Evolutionary conservation across 768 basidiomycete species (phyloP).

Genomic region (Candolleomyces aberdarensis): DNA sequence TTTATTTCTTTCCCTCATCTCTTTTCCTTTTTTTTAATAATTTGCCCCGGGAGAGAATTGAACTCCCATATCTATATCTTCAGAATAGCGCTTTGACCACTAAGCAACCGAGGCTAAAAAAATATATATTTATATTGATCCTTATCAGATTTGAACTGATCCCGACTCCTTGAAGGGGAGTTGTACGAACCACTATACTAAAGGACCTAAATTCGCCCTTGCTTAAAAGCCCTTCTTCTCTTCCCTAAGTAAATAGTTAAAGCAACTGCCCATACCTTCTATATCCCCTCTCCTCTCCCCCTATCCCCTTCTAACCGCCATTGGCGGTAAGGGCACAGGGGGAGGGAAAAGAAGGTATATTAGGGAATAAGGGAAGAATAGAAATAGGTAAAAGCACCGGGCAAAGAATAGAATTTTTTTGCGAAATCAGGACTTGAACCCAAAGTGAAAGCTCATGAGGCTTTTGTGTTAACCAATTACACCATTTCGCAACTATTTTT

Average conservation of each 20-base stretch:
- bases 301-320: too few relatives aligned
- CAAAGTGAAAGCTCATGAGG: too few relatives aligned
- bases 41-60: neutral
- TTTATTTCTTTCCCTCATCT: neutral
- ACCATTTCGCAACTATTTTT: conserved; percentile 10
- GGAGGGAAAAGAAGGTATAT: too few relatives aligned
- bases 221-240: too few relatives aligned
- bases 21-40: neutral
- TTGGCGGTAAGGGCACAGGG: too few relatives aligned
- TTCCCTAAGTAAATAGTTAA: too few relatives aligned
- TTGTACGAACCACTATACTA: conserved; percentile 8
- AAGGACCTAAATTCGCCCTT: neutral
- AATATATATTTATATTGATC: neutral
- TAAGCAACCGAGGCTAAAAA: neutral
- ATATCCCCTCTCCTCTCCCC: too few relatives aligned
- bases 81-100: neutral
- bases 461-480: neutral
- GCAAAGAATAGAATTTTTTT: neutral
- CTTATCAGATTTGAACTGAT: conserved; percentile 6
- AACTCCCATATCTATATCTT: conserved; percentile 3
- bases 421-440: neutral
- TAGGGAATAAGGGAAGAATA: too few relatives aligned
- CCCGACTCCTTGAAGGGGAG: conserved; percentile 7
- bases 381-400: too few relatives aligned
- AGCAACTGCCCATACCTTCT: too few relatives aligned